Evolutionary conservation across 2,329 filamentous ascomycete genomes (phyloP).

Genomic region (Zymoseptoria pseudotritici): DNA sequence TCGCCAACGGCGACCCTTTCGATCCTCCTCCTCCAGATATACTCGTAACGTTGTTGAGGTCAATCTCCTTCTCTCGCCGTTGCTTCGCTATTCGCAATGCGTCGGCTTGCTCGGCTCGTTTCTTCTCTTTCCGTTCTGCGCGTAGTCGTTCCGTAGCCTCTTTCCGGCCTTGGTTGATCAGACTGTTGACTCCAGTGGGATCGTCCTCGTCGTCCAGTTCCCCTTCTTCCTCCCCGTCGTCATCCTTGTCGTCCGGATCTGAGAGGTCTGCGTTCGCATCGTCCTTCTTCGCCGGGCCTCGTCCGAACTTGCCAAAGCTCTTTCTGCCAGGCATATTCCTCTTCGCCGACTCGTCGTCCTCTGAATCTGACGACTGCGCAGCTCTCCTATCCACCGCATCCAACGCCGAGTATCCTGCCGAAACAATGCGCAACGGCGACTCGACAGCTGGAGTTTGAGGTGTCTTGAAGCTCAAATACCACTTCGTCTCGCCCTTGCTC

Average conservation of each 20-base stretch:
- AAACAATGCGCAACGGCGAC: conserved; percentile 49
- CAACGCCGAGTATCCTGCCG: conserved; percentile 50
- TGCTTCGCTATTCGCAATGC: conserved; percentile 49
- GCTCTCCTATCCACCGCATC: conserved; percentile 28
- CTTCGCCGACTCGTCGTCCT: conserved; percentile 24
- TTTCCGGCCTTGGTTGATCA: conserved; percentile 40
- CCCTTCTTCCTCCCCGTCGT: conserved; percentile 30
- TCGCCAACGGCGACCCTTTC: conserved; percentile 27
- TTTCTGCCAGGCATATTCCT: conserved; percentile 35
- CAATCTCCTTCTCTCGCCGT: conserved; percentile 59
- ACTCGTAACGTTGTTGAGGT: conserved; percentile 47
- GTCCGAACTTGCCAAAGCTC: conserved; percentile 46
- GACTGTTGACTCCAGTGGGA: conserved; percentile 33
- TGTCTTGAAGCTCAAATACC: conserved; percentile 58
- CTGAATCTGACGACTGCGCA: conserved; percentile 23
- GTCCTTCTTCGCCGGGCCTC: conserved; percentile 35
- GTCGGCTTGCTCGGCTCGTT: conserved; percentile 43
- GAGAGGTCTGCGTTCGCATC: conserved; percentile 8
- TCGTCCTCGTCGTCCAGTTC: conserved; percentile 35
- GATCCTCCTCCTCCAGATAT: conserved; percentile 41
- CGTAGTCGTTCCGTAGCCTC: conserved; percentile 38
- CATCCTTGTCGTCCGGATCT: conserved; percentile 30
- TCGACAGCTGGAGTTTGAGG: conserved; percentile 28
- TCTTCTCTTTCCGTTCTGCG: conserved; percentile 40
- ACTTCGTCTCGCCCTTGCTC: conserved; percentile 62